Base-by-base conservation (phyloP, 768 basidiomycete genomes). In the Clitopilus hobsonii region DNA sequence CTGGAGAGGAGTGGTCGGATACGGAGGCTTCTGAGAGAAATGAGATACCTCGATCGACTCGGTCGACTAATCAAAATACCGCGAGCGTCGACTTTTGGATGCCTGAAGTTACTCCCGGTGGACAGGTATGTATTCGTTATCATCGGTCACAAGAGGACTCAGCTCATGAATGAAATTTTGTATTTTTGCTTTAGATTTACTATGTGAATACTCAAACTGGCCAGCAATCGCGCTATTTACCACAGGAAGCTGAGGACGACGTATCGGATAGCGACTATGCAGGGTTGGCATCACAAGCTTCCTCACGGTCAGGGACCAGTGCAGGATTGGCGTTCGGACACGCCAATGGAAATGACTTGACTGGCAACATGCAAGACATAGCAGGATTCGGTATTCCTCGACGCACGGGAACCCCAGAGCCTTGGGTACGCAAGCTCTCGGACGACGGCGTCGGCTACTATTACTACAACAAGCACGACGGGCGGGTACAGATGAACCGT, bases 151-250 rank as follows among this genome's bases (percentile, higher is more conserved):
- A 4, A 32, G 14, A 50, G 20, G 41, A 49, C 26, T 41, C 49
- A 36, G 13, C 38, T n/a, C n/a, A n/a, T 5, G 3, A 24, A 51
- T 10, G 49, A 29, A n/a, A 22, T n/a, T 23, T 49, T 51, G 20
- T 54, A 48, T 51, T 36, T n/a, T 18, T 20, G 8, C 22, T 51
- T 24, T 53, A 97, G 94, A 94, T 99, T 67, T 95, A 86, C 76
- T 99, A 98, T 72, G 81, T 92, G 59, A 99, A 98, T 65, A 92
- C 91, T 1, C 82, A 89, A 60, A 92, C 90, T 5, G 90, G 90
- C 27, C 81, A 91, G 67, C 84, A 83, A 38, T 86, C 93, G 24
- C 81, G 86, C 61, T 91, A 97, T 61, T 71, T 96, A n/a, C 94
- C 94, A 22, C 74, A 76, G 48, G 89, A 91, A 65, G 72, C 77